Evolutionary conservation across 108 stramenopile genomes (phyloP), one percentile per base, ranked within the genome.

Genomic region (Mayamaea pseudoterrestris): DNA sequence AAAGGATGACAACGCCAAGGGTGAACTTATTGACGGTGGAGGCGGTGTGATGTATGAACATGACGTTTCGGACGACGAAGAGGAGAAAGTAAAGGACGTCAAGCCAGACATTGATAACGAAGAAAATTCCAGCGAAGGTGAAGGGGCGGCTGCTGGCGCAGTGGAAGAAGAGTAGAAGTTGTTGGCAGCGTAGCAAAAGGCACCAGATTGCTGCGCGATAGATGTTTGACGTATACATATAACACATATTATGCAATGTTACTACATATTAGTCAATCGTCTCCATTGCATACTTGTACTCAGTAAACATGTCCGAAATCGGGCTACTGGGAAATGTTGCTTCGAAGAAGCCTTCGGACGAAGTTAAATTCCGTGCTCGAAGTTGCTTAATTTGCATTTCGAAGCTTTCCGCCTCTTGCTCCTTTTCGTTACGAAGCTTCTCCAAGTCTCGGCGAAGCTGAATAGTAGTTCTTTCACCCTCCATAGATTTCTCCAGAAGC

Each of bases 21-120:
- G 59, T 4, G 81, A 91, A 36, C n/a, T 77, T 9, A 76, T 86
- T 57, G 90, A 91, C 41, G 80, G 82, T 31, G 90, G 90, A 23
- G 84, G 84, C 3, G 84, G 84, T 18, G 78, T 80, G 13, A 51
- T 69, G 65, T 91, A 86, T 49, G 90, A 91, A 41, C 84, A 87
- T 32, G 90, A 80, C 34, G 62, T 91, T 20, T 67, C 74, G 8
- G 79, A 83, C 46, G 74, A 81, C 42, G 85, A 87, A 35, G 74
- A 65, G 2, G 87, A 78, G 47, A 54, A 44, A 23, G 63, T 35
- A 27, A 57, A 55, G 1, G 57, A 55, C 31, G 46, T 37, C 6
- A 56, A 30, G 16, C 60, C 27, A 6, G 29, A 37, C 17, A 26
- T 14, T 34, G 47, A 49, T 35, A 30, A 30, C n/a, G 47, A n/a